Percentiles rank a stretch among this genome's conserved stretches.
Conservation (phyloP, 139 green algal genomes). For the Auxenochlorella pyrenoidosa region DNA sequence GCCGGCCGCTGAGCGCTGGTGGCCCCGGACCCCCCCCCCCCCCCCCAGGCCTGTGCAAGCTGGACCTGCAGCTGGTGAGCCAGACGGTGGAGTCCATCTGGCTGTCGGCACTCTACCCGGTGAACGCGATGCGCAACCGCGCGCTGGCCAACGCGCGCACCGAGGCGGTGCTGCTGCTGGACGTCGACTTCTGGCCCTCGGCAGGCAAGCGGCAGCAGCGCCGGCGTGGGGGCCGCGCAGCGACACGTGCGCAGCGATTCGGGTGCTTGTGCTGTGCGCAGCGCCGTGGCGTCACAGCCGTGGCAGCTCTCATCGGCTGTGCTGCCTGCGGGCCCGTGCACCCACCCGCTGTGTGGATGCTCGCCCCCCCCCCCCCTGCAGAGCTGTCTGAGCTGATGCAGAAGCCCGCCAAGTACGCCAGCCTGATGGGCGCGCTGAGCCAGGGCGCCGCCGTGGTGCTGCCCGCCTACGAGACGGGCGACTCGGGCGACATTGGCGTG, state of each 20-base stretch:
- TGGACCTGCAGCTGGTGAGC: conserved; percentile 54
- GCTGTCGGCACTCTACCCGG: conserved; percentile 54
- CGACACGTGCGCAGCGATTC: background rate
- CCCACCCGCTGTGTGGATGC: too few relatives aligned
- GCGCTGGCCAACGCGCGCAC: conserved; percentile 50
- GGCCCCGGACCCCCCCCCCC: background rate
- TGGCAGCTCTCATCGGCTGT: background rate
- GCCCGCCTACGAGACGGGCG: conserved; percentile 53
- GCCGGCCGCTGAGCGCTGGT: background rate
- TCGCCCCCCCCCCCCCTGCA: background rate
- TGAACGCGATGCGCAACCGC: conserved; percentile 60
- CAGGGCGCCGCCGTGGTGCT: conserved; percentile 46
- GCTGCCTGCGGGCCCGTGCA: background rate
- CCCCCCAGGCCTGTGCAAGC: conserved; percentile 47
- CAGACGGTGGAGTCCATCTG: conserved; percentile 54
- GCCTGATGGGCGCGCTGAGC: conserved; percentile 29
- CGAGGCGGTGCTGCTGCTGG: conserved; percentile 54
- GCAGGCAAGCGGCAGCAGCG: background rate
- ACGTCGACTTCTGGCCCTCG: conserved; percentile 58
- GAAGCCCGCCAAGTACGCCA: conserved; percentile 48
- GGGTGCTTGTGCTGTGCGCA: background rate
- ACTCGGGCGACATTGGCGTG: conserved; percentile 51
- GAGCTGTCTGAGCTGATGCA: conserved; percentile 52
- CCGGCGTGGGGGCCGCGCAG: background rate
- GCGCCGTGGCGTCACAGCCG: background rate